These are phyloP conservation scores for Lactifluus piperatus DNA, from an alignment of 768 basidiomycete species.

Conservation along the genomic window DNA sequence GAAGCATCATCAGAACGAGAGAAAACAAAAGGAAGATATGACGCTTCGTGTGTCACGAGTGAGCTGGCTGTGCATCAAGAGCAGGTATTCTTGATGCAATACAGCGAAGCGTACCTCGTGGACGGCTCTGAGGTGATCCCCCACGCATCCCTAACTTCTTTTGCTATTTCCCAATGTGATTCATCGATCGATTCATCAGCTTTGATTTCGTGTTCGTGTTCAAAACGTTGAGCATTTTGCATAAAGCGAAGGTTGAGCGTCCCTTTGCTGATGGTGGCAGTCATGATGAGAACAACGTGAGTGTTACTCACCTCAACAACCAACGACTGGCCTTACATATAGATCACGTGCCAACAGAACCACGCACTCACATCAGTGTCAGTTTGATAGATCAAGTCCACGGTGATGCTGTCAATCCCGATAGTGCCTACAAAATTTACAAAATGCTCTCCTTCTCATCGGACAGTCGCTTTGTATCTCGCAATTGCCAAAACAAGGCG, in stretches of 20 bases:
- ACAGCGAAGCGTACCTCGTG: conserved; percentile 2
- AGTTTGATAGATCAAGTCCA: conserved; percentile 4
- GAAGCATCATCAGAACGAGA: conserved; percentile 8
- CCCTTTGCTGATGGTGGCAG: conserved; percentile 14
- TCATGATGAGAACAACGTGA: neutral
- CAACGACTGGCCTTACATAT: no score
- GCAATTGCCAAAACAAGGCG: neutral
- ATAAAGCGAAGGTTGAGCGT: conserved; percentile 20
- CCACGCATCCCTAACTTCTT: conserved; percentile 12
- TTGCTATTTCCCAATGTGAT: conserved; percentile 16
- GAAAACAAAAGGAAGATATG: conserved; percentile 19
- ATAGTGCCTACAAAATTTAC: neutral
- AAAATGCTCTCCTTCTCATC: neutral
- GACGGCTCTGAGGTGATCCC: conserved; percentile 3
- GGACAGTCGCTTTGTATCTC: no score
- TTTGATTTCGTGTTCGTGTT: neutral
- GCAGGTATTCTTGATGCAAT: neutral
- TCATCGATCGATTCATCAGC: conserved; percentile 11
- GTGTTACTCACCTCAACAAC: no score
- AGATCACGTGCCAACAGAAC: neutral
- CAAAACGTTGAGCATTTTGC: conserved; percentile 11
- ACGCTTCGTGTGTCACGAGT: conserved; percentile 16
- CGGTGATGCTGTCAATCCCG: conserved; percentile 15
- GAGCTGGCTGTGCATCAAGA: conserved; percentile 1
- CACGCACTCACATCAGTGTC: neutral